phyloP scores from a whole-genome alignment of 83 land plant genomes.

The Diphasiastrum complanatum region DNA sequence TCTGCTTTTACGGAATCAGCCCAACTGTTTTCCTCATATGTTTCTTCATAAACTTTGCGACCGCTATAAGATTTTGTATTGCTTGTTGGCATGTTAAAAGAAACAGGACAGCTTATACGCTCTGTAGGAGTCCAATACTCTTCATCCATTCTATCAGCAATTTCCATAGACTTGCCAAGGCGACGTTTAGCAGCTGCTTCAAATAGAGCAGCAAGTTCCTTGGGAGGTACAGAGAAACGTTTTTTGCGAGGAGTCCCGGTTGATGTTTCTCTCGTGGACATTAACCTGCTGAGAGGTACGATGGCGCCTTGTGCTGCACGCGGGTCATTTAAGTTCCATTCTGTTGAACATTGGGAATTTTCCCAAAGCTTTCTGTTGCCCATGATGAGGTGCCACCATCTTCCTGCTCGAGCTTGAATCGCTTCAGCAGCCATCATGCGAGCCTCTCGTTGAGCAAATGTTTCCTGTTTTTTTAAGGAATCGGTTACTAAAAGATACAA shows the following conservation, averaged over 20 bases:
- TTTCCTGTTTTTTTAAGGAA: too few relatives aligned
- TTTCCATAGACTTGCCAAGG: not conserved
- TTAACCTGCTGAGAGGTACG: slow-evolving; percentile 20
- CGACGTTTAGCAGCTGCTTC: slow-evolving; percentile 24
- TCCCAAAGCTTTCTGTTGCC: slow-evolving; percentile 5
- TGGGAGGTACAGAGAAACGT: not conserved
- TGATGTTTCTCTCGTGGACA: not conserved
- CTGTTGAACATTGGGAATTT: not conserved
- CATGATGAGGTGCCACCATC: slow-evolving; percentile 37
- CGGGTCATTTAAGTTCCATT: not conserved
- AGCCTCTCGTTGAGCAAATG: slow-evolving; percentile 28
- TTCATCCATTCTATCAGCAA: not conserved
- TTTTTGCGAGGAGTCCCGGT: not conserved
- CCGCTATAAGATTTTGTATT: not conserved
- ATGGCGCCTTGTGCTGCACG: slow-evolving; percentile 24
- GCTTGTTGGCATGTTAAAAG: not conserved
- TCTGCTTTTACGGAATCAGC: slow-evolving; percentile 6
- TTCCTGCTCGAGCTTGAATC: slow-evolving; percentile 35
- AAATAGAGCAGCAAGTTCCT: slow-evolving; percentile 10
- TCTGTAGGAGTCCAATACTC: slow-evolving; percentile 27
- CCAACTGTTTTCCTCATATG: not conserved
- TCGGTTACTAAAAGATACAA: too few relatives aligned
- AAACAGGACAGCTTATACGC: not conserved
- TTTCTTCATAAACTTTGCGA: too few relatives aligned
- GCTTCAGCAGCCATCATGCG: slow-evolving; percentile 32